Percentiles rank a stretch among this genome's conserved stretches.
Evolutionary conservation across 306 rosid species (phyloP).

Genomic region (Styphnolobium japonicum): DNA sequence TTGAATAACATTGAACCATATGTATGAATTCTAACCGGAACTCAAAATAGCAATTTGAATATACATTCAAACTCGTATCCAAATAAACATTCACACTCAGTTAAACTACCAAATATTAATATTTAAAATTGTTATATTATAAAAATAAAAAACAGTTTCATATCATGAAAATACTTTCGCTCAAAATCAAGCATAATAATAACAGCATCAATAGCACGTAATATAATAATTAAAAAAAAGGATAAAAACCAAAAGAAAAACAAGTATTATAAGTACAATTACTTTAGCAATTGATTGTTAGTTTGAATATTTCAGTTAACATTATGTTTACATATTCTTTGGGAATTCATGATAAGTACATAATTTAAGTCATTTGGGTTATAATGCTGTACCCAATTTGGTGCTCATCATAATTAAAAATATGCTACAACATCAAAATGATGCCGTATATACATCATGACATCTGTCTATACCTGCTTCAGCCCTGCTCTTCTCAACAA

Average conservation of each 20-base stretch:
- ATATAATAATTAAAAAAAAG: neutral
- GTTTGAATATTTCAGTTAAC: neutral
- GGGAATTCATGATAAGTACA: conserved; percentile 27
- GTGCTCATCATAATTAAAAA: conserved; percentile 6
- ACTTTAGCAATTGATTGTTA: neutral
- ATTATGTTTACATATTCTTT: neutral
- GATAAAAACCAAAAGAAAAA: neutral
- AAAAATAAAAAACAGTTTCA: too few species aligned
- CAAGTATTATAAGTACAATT: neutral
- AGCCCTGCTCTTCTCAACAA: neutral
- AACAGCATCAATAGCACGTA: neutral
- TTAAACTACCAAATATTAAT: too few species aligned
- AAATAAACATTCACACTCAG: too few species aligned
- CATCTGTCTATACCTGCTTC: neutral
- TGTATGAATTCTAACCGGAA: too few species aligned
- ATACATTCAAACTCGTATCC: too few species aligned
- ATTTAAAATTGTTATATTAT: too few species aligned
- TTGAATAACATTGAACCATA: too few species aligned
- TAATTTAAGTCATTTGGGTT: conserved; percentile 24
- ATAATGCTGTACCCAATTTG: conserved; percentile 33
- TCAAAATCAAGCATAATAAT: neutral
- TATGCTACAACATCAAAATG: neutral
- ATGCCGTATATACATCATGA: neutral
- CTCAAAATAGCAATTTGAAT: too few species aligned
- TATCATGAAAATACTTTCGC: neutral